Percentiles rank a stretch among this genome's conserved stretches.
phyloP scores from a whole-genome alignment of 176 grass and related monocot genomes.

The Rhipidocladum racemiflorum region DNA sequence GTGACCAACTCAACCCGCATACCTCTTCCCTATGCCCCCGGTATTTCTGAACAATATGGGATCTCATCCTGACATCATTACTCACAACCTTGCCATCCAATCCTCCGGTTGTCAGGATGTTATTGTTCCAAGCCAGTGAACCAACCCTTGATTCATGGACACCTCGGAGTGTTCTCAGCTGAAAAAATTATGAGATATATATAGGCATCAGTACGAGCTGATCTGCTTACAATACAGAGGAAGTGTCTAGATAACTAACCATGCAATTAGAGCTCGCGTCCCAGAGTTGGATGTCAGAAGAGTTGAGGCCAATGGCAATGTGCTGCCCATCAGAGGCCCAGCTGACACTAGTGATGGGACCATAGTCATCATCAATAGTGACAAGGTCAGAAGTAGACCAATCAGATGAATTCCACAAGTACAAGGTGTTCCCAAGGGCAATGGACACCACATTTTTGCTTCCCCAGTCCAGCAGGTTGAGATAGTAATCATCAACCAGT shows the following conservation, averaged over 20 bases:
- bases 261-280: slow-evolving; percentile 33
- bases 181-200: slow-evolving; percentile 22
- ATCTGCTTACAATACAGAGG: background rate
- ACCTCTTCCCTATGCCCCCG: slow-evolving; percentile 47
- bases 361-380: slow-evolving; percentile 42
- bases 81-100: slow-evolving; percentile 58
- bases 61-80: slow-evolving; percentile 55
- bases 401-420: slow-evolving; percentile 53
- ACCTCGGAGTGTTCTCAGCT: slow-evolving; percentile 58
- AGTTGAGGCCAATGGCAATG: slow-evolving; percentile 56
- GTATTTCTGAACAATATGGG: slow-evolving; percentile 35
- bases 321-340: slow-evolving; percentile 52
- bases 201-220: background rate
- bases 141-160: slow-evolving; percentile 53
- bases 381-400: slow-evolving; percentile 49
- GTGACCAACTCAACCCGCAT: slow-evolving; percentile 60
- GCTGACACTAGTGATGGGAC: slow-evolving; percentile 59
- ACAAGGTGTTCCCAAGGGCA: slow-evolving; percentile 53
- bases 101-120: slow-evolving; percentile 55
- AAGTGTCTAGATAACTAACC: slow-evolving; percentile 35
- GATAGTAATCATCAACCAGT: slow-evolving; percentile 57
- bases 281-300: too few relatives aligned
- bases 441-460: too few relatives aligned
- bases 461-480: slow-evolving; percentile 63
- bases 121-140: slow-evolving; percentile 66